These are phyloP conservation scores for Fusarium sp. DNA, from an alignment of 2,329 filamentous ascomycete genomes.

Conservation along the genomic window DNA sequence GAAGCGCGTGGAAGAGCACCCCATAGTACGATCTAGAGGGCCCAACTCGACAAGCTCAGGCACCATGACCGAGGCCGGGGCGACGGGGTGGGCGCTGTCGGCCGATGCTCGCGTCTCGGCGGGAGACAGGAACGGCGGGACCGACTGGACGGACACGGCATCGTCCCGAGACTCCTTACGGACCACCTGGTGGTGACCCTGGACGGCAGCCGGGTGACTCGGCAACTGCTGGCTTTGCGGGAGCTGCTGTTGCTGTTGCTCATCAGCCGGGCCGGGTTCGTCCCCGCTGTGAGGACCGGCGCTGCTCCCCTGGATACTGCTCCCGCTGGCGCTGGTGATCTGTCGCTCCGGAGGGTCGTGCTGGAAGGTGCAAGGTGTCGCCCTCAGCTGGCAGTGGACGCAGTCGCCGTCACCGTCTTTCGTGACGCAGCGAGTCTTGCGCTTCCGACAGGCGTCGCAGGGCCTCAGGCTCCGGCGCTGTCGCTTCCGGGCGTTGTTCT, in stretches of 20 bases:
- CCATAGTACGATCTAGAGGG: constrained; percentile 38
- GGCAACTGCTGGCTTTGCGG: not conserved
- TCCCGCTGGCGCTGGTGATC: constrained; percentile 28
- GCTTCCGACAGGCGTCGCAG: constrained; percentile 48
- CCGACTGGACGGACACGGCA: constrained; percentile 34
- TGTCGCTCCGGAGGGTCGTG: constrained; percentile 44
- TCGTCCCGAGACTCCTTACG: constrained; percentile 41
- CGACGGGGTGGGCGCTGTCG: constrained; percentile 31
- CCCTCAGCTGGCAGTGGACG: constrained; percentile 43
- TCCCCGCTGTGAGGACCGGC: constrained; percentile 30
- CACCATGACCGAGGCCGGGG: constrained; percentile 28
- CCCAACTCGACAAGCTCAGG: constrained; percentile 22
- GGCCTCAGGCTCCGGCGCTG: constrained; percentile 44
- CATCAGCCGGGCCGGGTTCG: constrained; percentile 24
- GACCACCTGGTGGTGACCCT: constrained; percentile 22
- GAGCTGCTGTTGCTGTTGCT: constrained; percentile 1
- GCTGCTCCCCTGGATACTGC: constrained; percentile 14
- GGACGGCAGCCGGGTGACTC: constrained; percentile 1
- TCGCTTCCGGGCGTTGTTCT: constrained; percentile 43
- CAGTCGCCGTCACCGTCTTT: constrained; percentile 43
- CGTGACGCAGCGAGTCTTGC: constrained; percentile 48
- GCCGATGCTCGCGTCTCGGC: constrained; percentile 40
- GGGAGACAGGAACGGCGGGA: constrained; percentile 40
- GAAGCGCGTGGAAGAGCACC: constrained; percentile 40
- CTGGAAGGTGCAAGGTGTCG: constrained; percentile 44